A percentile compares a stretch with the other conserved stretches of the same genome.
These are phyloP conservation scores for Nicotiana sylvestris DNA, from an alignment of 257 asterid species.

Conservation along the genomic window DNA sequence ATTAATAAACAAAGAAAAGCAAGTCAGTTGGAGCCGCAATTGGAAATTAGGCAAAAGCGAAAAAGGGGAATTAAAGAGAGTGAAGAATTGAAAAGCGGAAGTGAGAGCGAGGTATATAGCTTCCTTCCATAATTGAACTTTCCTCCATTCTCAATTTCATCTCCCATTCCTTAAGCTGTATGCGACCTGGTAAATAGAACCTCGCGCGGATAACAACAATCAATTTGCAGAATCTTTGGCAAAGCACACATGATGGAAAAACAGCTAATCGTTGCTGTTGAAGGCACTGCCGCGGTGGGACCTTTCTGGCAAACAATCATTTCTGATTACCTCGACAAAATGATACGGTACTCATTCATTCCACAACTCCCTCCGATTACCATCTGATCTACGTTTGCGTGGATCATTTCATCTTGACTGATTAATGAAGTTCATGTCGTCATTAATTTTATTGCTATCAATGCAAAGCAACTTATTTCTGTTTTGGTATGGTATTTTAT, in stretches of 20 bases:
- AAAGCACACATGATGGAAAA: conserved; percentile 29
- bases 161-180: background rate
- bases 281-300: conserved; percentile 90
- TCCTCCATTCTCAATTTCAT: background rate
- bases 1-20: background rate
- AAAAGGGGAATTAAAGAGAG: background rate
- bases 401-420: background rate
- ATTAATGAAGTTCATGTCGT: background rate
- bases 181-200: background rate
- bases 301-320: conserved; percentile 71
- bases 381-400: conserved; percentile 10
- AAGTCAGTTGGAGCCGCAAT: background rate
- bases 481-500: background rate
- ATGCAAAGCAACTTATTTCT: background rate
- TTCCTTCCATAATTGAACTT: background rate
- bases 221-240: background rate
- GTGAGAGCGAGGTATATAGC: background rate
- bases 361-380: background rate
- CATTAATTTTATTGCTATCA: background rate
- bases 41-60: background rate
- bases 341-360: conserved; percentile 46
- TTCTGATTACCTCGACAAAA: conserved; percentile 77
- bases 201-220: no score
- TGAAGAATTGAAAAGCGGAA: background rate
- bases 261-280: conserved; percentile 75